Conservation (phyloP, 768 basidiomycete species). For the Podaxis sp. region DNA sequence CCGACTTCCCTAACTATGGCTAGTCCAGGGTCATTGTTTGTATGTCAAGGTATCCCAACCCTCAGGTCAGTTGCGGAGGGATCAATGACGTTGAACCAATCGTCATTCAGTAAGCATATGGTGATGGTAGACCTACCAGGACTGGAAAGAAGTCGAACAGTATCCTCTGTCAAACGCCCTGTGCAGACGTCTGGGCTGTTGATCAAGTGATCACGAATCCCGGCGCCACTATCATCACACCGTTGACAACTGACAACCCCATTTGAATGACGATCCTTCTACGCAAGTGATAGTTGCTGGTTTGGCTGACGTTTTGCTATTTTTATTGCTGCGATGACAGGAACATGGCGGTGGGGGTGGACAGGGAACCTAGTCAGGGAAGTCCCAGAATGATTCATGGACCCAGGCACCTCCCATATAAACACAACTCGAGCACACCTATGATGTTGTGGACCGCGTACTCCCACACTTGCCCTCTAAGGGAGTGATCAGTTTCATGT, state of each 20-base stretch:
- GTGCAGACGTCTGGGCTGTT: not conserved
- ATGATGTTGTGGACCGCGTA: not conserved
- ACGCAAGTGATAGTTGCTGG: not conserved
- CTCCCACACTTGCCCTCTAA: not conserved
- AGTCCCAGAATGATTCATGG: not conserved
- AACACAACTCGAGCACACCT: too few species aligned
- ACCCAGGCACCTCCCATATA: not conserved
- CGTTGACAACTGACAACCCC: not conserved
- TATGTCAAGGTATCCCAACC: not conserved
- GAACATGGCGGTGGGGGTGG: not conserved
- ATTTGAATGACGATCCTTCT: not conserved
- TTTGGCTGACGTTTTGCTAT: not conserved
- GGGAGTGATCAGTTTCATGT: too few species aligned
- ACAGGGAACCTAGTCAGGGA: not conserved
- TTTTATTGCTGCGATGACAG: not conserved
- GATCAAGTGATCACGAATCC: not conserved
- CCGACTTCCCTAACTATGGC: not conserved
- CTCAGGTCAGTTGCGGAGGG: not conserved
- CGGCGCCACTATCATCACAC: not conserved
- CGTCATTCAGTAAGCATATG: slow-evolving; percentile 1
- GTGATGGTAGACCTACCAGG: not conserved
- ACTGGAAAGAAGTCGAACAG: not conserved
- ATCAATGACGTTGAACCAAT: slow-evolving; percentile 8
- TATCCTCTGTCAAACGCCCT: not conserved
- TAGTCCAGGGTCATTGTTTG: not conserved